A percentile compares a stretch with the other conserved stretches of the same genome.
Conservation (phyloP, 148 eudicot genomes). For the Heliosperma pusillum region DNA sequence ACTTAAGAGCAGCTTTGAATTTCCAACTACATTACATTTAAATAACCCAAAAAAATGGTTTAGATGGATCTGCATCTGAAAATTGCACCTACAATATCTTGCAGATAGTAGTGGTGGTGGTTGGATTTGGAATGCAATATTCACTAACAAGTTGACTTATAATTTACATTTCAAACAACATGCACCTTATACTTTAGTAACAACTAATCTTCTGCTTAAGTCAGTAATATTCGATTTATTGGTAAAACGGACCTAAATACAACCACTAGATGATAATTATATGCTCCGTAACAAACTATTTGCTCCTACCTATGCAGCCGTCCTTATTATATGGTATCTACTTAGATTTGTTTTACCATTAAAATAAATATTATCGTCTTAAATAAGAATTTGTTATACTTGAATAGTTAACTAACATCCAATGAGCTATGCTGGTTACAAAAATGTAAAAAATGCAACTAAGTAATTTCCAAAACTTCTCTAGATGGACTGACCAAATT, state of each 20-base stretch:
- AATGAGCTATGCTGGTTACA: neutral
- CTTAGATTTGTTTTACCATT: no score
- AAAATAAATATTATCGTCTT: no score
- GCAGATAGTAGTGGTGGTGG: constrained; percentile 1
- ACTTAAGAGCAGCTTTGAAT: constrained; percentile 4
- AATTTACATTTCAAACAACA: constrained; percentile 8
- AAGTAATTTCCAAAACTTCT: constrained; percentile 3
- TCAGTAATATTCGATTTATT: no score
- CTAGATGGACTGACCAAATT: constrained; percentile 7
- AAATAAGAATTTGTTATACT: no score
- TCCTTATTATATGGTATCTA: no score
- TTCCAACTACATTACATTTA: neutral
- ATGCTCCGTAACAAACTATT: no score
- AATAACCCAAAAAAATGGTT: neutral
- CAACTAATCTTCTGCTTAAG: no score
- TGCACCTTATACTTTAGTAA: constrained; percentile 4
- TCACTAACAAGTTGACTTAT: constrained; percentile 21
- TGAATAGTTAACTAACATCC: neutral
- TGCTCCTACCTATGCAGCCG: no score
- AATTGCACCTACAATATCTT: neutral
- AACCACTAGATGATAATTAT: no score
- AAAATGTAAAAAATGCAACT: constrained; percentile 14
- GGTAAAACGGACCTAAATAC: no score
- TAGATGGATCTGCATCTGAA: constrained; percentile 21
- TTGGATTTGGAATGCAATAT: constrained; percentile 12